These are phyloP conservation scores for Aspergillus uvarum DNA, from an alignment of 2,329 filamentous ascomycete genomes.

Conservation along the genomic window DNA sequence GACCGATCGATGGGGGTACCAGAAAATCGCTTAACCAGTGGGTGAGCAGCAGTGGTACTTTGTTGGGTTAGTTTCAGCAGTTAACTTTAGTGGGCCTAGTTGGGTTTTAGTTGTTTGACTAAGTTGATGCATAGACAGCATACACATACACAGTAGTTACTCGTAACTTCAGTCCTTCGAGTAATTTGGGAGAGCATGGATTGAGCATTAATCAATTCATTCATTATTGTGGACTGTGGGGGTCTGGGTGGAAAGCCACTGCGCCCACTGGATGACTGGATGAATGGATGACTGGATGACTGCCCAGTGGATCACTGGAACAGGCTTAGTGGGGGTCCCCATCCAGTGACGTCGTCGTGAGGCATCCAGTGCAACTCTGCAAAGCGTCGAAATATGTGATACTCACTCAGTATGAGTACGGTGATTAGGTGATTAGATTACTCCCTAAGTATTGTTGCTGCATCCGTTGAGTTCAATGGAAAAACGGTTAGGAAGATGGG, in stretches of 20 bases:
- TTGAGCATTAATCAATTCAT: too few relatives aligned
- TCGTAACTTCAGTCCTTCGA: not conserved
- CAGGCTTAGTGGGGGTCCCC: conserved; percentile 15
- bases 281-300: not conserved
- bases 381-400: not conserved
- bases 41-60: not conserved
- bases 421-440: too few relatives aligned
- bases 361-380: conserved; percentile 15
- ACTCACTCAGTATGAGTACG: too few relatives aligned
- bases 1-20: not conserved
- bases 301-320: conserved; percentile 6
- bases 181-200: conserved; percentile 1
- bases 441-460: not conserved
- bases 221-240: too few relatives aligned
- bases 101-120: too few relatives aligned
- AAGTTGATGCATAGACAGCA: too few relatives aligned
- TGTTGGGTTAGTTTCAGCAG: not conserved
- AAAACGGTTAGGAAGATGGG: not conserved
- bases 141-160: too few relatives aligned
- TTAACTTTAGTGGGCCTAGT: not conserved
- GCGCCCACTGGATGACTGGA: not conserved
- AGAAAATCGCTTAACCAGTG: not conserved
- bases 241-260: too few relatives aligned
- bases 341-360: conserved; percentile 35
- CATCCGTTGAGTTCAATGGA: not conserved